Base-by-base conservation (phyloP, 2,329 filamentous ascomycete genomes). In the Coniochaeta sp. region DNA sequence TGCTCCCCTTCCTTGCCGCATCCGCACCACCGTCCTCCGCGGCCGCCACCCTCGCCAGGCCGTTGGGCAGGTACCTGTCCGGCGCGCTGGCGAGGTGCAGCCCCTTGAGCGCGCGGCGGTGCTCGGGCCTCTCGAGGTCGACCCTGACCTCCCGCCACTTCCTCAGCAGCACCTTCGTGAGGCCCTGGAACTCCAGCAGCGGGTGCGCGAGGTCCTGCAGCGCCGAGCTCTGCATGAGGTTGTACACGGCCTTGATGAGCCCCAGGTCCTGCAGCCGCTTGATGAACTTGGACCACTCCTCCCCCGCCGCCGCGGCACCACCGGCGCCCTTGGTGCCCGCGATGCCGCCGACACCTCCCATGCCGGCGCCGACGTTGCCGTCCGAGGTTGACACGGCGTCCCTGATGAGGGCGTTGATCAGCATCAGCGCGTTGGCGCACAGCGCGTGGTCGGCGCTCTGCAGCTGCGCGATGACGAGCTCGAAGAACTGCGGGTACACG, bases 251-350 rank as follows among this genome's bases (percentile, higher is more conserved):
- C 73, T 91, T 91, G 65, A 98, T 96, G 42, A 98, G 85, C 0
- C 93, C 95, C 32, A 98, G 77, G 74, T 98, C 93, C 73, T 98
- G 95, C 65, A 99, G 75, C 64, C 88, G 83, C 77, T 96, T 96
- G 73, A 99, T 93, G 69, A 98, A 96, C 68, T 90, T 95, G 56
- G 92, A 90, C 93, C 95, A 98, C 68, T 98, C 93, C 62, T 90
- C 87, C 17, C 74, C 76, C 8, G 34, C 34, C 1, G 74, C 70
- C 3, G 71, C 73, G 44, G 44, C 44, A 16, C 44, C 30, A 9
- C 30, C 34, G 55, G 64, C 65, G 12, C 68, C 68, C 63, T 73
- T 74, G 16, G 72, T 68, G 36, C 10, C 47, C 4, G 64, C 63
- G 10, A 69, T 69, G 32, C 69, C 67, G 6, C 64, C 64, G 70